A percentile compares a stretch with the other conserved stretches of the same genome.
Evolutionary conservation across 2,329 filamentous ascomycete species (phyloP).

Genomic region (Ascochyta rabiei): DNA sequence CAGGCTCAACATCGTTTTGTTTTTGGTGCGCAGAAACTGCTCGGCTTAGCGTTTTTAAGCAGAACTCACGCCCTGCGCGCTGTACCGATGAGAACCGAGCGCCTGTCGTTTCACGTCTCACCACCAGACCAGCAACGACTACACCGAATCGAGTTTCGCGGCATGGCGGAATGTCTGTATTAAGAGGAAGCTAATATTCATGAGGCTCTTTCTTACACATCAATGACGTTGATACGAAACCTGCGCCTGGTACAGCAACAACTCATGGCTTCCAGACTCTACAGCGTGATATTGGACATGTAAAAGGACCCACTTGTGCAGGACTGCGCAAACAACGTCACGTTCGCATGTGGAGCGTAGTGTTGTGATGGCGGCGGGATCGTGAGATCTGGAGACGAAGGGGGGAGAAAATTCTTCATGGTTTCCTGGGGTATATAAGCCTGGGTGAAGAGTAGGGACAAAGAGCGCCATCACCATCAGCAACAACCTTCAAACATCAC

Average conservation of each 20-base stretch:
- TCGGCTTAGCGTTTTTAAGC: conserved; percentile 1
- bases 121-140: conserved; percentile 5
- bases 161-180: conserved; percentile 14
- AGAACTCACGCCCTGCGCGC: conserved; percentile 4
- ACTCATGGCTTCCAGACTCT: conserved; percentile 8
- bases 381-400: conserved; percentile 15
- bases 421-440: conserved; percentile 5
- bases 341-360: conserved; percentile 5
- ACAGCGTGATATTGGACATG: conserved; percentile 9
- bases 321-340: not conserved
- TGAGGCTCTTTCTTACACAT: conserved; percentile 13
- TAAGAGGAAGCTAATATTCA: not conserved
- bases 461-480: conserved; percentile 9
- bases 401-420: conserved; percentile 12
- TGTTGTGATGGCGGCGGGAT: conserved; percentile 10
- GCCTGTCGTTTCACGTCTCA: conserved; percentile 7
- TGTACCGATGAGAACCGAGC: conserved; percentile 4
- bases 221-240: conserved; percentile 9
- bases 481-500: not conserved
- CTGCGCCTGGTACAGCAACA: not conserved
- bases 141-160: conserved; percentile 4
- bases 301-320: conserved; percentile 6
- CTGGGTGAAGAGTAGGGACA: not conserved
- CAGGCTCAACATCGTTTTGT: conserved; percentile 14
- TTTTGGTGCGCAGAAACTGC: conserved; percentile 16